Percentiles rank a stretch among this genome's conserved stretches.
Conservation (phyloP, 2,329 filamentous ascomycete genomes). For the Dothideomycetes sp. region DNA sequence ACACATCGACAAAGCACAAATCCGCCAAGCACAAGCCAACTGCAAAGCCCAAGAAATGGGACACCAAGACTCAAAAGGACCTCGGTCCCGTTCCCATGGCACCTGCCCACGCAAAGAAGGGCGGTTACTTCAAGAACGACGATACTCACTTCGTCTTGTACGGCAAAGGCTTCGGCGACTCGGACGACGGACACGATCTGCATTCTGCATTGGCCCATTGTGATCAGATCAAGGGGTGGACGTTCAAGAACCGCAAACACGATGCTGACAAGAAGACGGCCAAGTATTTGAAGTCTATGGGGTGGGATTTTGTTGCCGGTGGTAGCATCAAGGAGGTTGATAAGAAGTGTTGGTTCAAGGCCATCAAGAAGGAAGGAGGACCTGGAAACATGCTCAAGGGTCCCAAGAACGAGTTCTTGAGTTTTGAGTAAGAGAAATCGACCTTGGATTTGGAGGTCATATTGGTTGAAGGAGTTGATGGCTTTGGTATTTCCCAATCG, state of each 20-base stretch:
- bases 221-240: not conserved
- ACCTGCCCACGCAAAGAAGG: too few species aligned
- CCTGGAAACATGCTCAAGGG: not conserved
- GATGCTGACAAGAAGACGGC: not conserved
- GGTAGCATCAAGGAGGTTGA: not conserved
- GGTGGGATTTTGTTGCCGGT: conserved; percentile 1
- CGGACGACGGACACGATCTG: not conserved
- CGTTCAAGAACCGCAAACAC: not conserved
- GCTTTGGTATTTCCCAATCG: too few species aligned
- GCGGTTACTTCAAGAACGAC: too few species aligned
- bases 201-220: not conserved
- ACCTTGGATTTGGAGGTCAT: not conserved
- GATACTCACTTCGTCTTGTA: not conserved
- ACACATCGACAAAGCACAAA: too few species aligned
- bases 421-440: not conserved
- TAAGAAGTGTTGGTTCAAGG: not conserved
- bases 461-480: too few species aligned
- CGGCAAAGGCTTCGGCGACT: not conserved
- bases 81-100: too few species aligned
- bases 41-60: too few species aligned
- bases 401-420: not conserved
- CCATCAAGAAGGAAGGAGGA: not conserved
- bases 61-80: too few species aligned
- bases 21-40: too few species aligned
- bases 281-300: not conserved